Evolutionary conservation across 2,329 filamentous ascomycete species (phyloP), one percentile per base, ranked within the genome.

Genomic region (Nemania diffusa): DNA sequence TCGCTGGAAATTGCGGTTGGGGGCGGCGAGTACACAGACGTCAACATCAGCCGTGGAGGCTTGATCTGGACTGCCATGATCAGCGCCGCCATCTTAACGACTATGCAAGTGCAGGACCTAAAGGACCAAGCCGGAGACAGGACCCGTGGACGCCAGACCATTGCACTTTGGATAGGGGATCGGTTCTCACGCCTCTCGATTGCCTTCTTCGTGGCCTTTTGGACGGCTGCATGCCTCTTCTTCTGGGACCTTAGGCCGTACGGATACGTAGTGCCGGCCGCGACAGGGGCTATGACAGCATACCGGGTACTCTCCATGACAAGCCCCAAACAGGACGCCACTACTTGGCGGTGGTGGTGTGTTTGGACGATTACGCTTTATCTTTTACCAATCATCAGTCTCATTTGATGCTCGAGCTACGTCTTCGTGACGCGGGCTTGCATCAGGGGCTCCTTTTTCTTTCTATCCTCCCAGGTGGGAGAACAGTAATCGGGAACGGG

Each of bases 51-150:
- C 51, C 53, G 34, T 8, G 37, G 62, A 5, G 73, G 72, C 37
- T 34, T 64, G 13, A 46, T 70, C 15, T 76, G 74, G 74, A 71
- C 68, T 13, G 27, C 57, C 27, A 62, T 75, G 22, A 66, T 76
- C 22, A 72, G 71, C 46, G 67, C 64, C 1, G 68, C 74, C n/a
- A 72, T 75, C 26, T 50, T 74, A 34, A 76, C 73, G 5, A 75
- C 73, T 24, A 74, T 75, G 71, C 73, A 75, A n/a, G 64, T 73
- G 9, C 72, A 74, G 29, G 73, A 75, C 53, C 32, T 75, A 8
- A 75, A 74, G 42, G 73, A 76, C 46, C 68, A 73, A 29, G 70
- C 59, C 3, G 74, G 74, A 2, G 74, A 76, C 44, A 51, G 70
- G 8, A 68, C 51, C 1, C 72, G 73, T 1, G 72, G 71, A 1